phyloP scores from a whole-genome alignment of 495 filamentous ascomycete species.

The Thermothielavioides terrestris region DNA sequence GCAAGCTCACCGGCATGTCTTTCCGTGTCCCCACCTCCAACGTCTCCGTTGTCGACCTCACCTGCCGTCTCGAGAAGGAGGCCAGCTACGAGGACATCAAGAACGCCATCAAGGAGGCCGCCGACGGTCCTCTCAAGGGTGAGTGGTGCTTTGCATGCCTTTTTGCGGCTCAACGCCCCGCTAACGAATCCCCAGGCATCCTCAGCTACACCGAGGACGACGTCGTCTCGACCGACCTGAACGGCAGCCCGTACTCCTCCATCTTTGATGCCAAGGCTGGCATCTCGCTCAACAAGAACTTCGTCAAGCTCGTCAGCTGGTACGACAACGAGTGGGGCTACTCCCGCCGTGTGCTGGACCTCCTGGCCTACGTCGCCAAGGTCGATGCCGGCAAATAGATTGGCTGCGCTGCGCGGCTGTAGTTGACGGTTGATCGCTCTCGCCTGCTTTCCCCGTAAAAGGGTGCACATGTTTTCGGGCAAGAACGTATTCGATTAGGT shows the following conservation, averaged over 20 bases:
- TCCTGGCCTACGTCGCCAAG: constrained; percentile 86
- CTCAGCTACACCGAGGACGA: constrained; percentile 96
- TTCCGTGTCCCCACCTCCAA: constrained; percentile 98
- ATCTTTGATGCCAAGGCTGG: constrained; percentile 99
- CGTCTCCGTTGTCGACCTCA: constrained; percentile 98
- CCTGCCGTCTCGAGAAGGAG: constrained; percentile 82
- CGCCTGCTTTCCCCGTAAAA: constrained; percentile 1
- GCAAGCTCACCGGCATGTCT: constrained; percentile 99
- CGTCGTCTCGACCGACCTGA: constrained; percentile 86
- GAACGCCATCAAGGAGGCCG: constrained; percentile 76
- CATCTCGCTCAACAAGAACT: constrained; percentile 96
- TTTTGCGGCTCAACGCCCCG: background rate
- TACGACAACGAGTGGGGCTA: constrained; percentile 90
- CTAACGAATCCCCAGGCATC: constrained; percentile 54
- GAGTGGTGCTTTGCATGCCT: no score
- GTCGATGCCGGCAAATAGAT: constrained; percentile 51
- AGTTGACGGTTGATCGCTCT: constrained; percentile 5
- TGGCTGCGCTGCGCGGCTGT: constrained; percentile 16
- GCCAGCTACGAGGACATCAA: constrained; percentile 94
- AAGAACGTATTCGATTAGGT: background rate
- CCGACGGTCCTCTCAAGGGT: constrained; percentile 81
- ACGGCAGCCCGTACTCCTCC: constrained; percentile 83
- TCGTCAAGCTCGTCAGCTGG: constrained; percentile 97
- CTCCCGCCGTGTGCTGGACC: constrained; percentile 96
- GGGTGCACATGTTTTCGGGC: background rate